Evolutionary conservation across 106 monocot species (phyloP), one percentile per base, ranked within the genome.

Genomic region (Cymbidium sinense): DNA sequence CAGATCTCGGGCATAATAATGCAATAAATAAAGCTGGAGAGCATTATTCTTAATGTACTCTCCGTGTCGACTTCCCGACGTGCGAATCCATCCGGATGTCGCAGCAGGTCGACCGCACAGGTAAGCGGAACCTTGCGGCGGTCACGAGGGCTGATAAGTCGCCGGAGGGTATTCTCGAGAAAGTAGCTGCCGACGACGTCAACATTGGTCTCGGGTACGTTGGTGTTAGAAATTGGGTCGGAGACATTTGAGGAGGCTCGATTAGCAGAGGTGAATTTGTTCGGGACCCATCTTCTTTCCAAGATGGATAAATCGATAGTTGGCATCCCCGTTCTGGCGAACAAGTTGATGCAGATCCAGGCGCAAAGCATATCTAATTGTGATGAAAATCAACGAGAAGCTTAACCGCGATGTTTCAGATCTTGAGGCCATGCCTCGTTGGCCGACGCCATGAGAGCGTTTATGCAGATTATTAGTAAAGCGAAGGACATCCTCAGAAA

Each of bases 211-310:
- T 82, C 2, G 81, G 81, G 9, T 82, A 91, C 41, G 82, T 91
- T n/a, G 88, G 87, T 64, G 83, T 87, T 8, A 55, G 87, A 30
- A 91, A 91, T 64, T 19, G 80, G 83, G 0, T 79, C 86, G 51
- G 87, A 91, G 76, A 50, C 91, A 28, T 91, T 86, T 39, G 83
- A 77, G n/a, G 43, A 91, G 19, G 91, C 91, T 18, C 52, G 91
- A 2, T 37, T 7, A 0, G 70, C 77, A 47, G 90, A 90, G 69
- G 70, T 71, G 34, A 2, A 27, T 27, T 74, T 91, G 13, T 91
- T 91, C 73, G 12, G 79, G 15, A 55, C 73, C 0, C 83, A 91
- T 51, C 86, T 79, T 27, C 79, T 91, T 2, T 88, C 88, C 5
- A 74, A 44, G 35, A 88, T 91, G 11, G 82, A 78, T 75, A 84